Evolutionary conservation across 2,329 filamentous ascomycete genomes (phyloP).

Genomic region (Berkeleyomyces basicola): DNA sequence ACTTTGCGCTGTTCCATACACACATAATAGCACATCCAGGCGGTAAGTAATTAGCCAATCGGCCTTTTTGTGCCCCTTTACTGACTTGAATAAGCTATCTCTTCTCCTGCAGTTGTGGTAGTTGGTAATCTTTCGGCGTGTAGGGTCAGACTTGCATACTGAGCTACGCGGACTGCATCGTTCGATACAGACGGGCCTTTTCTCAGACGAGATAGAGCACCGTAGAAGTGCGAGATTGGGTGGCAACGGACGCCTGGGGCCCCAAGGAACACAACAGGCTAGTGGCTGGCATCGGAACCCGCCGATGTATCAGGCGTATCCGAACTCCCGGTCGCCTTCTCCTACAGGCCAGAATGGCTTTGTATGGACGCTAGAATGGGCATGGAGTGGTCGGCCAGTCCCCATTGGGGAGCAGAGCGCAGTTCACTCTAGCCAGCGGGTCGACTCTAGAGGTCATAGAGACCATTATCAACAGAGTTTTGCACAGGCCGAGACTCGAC

Average conservation of each 20-base stretch:
- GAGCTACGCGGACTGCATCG: too few species aligned
- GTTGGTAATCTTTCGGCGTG: too few species aligned
- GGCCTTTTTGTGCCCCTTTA: background rate
- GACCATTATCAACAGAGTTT: background rate
- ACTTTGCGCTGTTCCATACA: background rate
- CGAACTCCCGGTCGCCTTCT: background rate
- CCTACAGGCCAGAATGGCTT: background rate
- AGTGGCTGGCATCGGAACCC: background rate
- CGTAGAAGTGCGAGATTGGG: too few species aligned
- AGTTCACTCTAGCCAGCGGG: background rate
- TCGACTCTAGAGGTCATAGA: background rate
- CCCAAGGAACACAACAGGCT: background rate
- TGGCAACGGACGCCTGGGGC: background rate
- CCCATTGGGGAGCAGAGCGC: background rate
- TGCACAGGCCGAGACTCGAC: background rate
- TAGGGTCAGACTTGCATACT: too few species aligned
- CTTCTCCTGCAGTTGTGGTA: too few species aligned
- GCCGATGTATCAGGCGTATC: background rate
- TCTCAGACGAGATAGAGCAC: too few species aligned
- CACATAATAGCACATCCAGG: background rate
- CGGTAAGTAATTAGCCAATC: background rate
- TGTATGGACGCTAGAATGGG: background rate
- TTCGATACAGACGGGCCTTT: too few species aligned
- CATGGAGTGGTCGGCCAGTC: background rate
- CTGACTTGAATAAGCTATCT: background rate